Base-by-base conservation (phyloP, 306 rosid species). In the Betula pendula region DNA sequence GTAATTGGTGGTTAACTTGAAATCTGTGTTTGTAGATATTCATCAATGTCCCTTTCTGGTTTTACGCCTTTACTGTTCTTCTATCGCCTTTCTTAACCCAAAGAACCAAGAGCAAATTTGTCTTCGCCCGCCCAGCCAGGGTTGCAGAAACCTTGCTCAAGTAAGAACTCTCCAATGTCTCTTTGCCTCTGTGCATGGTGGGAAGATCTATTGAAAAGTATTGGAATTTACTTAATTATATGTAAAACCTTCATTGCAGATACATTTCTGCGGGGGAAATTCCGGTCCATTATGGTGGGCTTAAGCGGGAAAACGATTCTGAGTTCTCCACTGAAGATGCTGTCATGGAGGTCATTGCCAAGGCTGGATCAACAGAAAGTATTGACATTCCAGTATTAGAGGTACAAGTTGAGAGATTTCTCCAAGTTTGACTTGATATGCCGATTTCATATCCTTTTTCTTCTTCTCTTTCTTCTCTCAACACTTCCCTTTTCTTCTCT, bases 41-140 rank as follows among this genome's bases (percentile, higher is more conserved):
- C 81, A 87, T 87, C 82, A 87, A 87, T 80, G 90, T 80, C 62
- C 90, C 90, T 44, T 87, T 84, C 73, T 87, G 90, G 90, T 84
- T 76, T 55, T 87, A 87, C 76, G 90, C 90, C 63, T 71, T 87
- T 16, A 84, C 69, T 75, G 87, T 88, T 3, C 83, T 87, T 19
- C 48, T 84, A 22, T 84, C 83, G 20, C 90, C 90, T 8, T 87
- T 87, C 85, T 72, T 87, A 48, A 82, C 88, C 49, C 90, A 84
- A 82, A 84, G 88, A 75, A 79, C 90, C 50, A 87, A 80, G 87
- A 87, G 83, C 83, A 87, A 87, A 68, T 51, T 87, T 75, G 88
- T 87, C 75, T 55, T 84, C 33, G 88, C 85, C 44, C 90, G 87
- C 73, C 88, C 90, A 9, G 71, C 79, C 12, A 87, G 75, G 74